Conservation (phyloP, 1,139 yeast species). For the Casaregolazyma suthepensis region DNA sequence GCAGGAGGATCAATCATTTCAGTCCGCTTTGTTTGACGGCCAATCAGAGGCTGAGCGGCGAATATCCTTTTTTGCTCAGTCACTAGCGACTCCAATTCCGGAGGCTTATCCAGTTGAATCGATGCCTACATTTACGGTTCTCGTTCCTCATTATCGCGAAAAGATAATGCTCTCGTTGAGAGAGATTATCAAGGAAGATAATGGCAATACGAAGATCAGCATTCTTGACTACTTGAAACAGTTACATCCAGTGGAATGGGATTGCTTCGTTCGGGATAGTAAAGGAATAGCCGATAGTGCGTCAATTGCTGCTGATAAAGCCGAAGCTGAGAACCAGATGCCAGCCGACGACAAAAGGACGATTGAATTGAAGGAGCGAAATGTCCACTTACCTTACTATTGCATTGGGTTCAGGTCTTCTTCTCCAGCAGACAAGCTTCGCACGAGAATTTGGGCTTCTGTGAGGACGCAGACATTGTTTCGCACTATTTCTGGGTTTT, state of each 20-base stretch:
- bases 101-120: constrained; percentile 64
- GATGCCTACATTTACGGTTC: constrained; percentile 79
- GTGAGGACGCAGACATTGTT: constrained; percentile 71
- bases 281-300: constrained; percentile 14
- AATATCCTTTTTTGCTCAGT: constrained; percentile 82
- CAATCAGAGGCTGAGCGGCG: constrained; percentile 77
- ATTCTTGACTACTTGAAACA: constrained; percentile 68
- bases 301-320: constrained; percentile 16
- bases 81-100: constrained; percentile 69
- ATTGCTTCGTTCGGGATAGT: constrained; percentile 47
- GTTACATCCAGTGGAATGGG: constrained; percentile 70
- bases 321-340: constrained; percentile 11
- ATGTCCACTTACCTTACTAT: constrained; percentile 54
- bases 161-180: constrained; percentile 57
- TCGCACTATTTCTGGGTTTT: constrained; percentile 71
- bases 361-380: background rate
- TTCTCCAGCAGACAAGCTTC: constrained; percentile 50
- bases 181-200: constrained; percentile 63
- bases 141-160: constrained; percentile 82
- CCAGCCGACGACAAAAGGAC: constrained; percentile 11
- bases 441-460: constrained; percentile 82
- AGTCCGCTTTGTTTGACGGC: constrained; percentile 40
- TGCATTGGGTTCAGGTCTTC: constrained; percentile 67
- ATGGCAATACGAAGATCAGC: constrained; percentile 54
- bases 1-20: constrained; percentile 56